phyloP scores from a whole-genome alignment of 1,284 basidiomycete genomes.

The Ustilago nuda region DNA sequence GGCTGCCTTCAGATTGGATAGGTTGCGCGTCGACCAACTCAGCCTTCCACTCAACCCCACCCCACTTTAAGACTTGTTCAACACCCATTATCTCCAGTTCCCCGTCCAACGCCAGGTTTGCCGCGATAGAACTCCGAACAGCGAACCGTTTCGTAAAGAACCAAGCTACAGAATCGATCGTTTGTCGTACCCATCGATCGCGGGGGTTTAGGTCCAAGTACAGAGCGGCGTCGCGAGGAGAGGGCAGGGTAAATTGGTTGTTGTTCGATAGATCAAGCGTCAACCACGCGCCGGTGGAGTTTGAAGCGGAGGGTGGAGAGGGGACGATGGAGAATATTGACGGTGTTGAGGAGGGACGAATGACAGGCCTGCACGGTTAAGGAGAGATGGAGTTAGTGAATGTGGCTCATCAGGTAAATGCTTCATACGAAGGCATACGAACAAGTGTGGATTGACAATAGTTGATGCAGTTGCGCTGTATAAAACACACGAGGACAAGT shows the following conservation, averaged over 20 bases:
- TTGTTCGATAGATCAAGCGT: constrained; percentile 24
- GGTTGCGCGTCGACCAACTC: constrained; percentile 21
- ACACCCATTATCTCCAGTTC: constrained; percentile 24
- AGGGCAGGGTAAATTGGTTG: constrained; percentile 19
- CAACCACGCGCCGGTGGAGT: constrained; percentile 31
- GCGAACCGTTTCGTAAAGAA: constrained; percentile 24
- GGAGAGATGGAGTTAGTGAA: neutral
- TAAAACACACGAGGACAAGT: neutral
- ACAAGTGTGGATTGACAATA: too few species aligned
- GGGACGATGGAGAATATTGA: constrained; percentile 20
- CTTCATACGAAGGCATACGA: too few species aligned
- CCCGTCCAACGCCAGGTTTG: constrained; percentile 34
- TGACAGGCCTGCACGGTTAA: constrained; percentile 22
- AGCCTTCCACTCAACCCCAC: constrained; percentile 46
- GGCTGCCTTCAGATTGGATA: neutral
- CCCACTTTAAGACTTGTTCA: constrained; percentile 32
- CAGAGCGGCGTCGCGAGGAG: constrained; percentile 15
- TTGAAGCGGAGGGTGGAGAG: too few species aligned
- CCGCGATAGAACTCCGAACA: constrained; percentile 11
- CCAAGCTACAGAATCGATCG: constrained; percentile 33
- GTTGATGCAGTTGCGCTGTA: neutral
- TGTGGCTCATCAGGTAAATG: too few species aligned
- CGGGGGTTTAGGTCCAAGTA: constrained; percentile 29
- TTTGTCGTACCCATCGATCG: constrained; percentile 31
- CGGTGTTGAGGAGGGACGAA: constrained; percentile 15